A percentile compares a stretch with the other conserved stretches of the same genome.
These are phyloP conservation scores for Diutina neorugosa DNA, from an alignment of 1,139 yeast species.

Conservation along the genomic window DNA sequence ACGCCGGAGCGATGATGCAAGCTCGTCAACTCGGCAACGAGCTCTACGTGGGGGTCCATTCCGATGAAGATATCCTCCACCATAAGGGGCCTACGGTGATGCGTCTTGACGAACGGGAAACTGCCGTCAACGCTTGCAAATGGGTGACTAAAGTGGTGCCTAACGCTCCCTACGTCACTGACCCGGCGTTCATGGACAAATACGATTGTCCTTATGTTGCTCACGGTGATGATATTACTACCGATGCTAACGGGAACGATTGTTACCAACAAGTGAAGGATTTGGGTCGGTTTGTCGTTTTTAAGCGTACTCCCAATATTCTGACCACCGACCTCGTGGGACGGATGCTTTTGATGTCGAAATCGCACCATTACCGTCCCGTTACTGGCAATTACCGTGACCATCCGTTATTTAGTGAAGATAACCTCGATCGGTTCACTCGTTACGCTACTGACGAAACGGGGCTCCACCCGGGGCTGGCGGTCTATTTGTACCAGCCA, in stretches of 20 bases:
- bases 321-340: slow-evolving; percentile 93
- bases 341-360: slow-evolving; percentile 61
- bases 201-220: slow-evolving; percentile 79
- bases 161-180: slow-evolving; percentile 92
- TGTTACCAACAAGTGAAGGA: slow-evolving; percentile 80
- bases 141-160: slow-evolving; percentile 73
- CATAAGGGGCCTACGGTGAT: slow-evolving; percentile 95
- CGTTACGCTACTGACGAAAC: slow-evolving; percentile 57
- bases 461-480: slow-evolving; percentile 50
- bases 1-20: slow-evolving; percentile 92
- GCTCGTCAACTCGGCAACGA: slow-evolving; percentile 72
- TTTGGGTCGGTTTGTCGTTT: slow-evolving; percentile 75
- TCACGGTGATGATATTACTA: slow-evolving; percentile 95
- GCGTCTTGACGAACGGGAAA: slow-evolving; percentile 65
- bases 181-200: slow-evolving; percentile 64
- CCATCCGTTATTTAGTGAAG: slow-evolving; percentile 24
- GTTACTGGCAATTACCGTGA: slow-evolving; percentile 14
- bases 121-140: slow-evolving; percentile 80
- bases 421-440: slow-evolving; percentile 23
- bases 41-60: slow-evolving; percentile 79
- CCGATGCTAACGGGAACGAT: slow-evolving; percentile 91
- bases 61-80: slow-evolving; percentile 69
- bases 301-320: slow-evolving; percentile 86
- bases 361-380: slow-evolving; percentile 41
- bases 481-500: slow-evolving; percentile 34